Evolutionary conservation across 2,329 filamentous ascomycete species (phyloP), one percentile per base, ranked within the genome.

Genomic region (Podosphaera aphanis): DNA sequence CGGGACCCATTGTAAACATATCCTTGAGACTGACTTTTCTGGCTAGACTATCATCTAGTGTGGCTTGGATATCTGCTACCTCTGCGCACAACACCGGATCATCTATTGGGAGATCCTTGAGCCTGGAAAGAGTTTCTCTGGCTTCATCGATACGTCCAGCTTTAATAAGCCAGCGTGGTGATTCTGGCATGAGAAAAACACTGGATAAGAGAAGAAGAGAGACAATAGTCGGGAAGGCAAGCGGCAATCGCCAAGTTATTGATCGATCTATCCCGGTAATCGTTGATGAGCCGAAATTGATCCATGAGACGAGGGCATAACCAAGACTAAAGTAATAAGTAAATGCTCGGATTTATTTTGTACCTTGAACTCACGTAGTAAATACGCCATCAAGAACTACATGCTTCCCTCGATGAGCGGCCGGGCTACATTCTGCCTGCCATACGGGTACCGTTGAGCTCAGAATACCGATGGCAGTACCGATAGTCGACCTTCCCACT

Each of bases 141-240:
- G 86, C 90, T 60, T 98, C 90, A 60, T 95, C 90, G 57, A 95
- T 86, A 56, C 93, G 82, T 55, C 95, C 90, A 58, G 93, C 93
- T 59, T 93, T 85, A 37, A 95, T 69, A 5, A 98, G 75, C 90
- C 90, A 98, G 65, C 88, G 78, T 27, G 90, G 90, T 16, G 88
- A 94, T 65, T 98, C 90, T 53, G 92, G 90, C 55, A 95, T 93
- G 52, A 94, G 69, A 56, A 93, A 67, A 57, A 83, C 93, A 44
- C 88, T 88, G 41, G 84, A 49, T 7, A 77, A 84, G 25, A 98
- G 71, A 44, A 95, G 67, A 33, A 74, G 69, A 36, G 88, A 90
- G 83, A 95, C 94, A 46, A 92, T 60, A 56, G 86, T 90, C 63
- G 95, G 90, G 76, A 93, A 83, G 41, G 84, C 65, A 44, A 98